Conservation (phyloP, 148 eudicot species). For the Salicornia ramosissima region DNA sequence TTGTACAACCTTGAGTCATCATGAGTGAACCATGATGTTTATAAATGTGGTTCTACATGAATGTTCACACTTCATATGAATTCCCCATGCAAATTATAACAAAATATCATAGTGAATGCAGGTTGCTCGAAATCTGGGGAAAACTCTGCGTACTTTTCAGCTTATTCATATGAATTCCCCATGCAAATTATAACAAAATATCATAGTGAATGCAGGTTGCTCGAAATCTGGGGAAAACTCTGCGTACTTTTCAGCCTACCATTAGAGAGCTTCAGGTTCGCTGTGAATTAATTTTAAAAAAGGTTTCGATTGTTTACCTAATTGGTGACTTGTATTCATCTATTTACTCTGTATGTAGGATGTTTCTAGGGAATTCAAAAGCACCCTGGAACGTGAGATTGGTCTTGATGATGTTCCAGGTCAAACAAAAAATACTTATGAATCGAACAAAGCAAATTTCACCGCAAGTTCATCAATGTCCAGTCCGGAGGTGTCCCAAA, state of each 20-base stretch:
- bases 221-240: slow-evolving; percentile 73
- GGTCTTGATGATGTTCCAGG: slow-evolving; percentile 75
- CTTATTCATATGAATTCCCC: slow-evolving; percentile 28
- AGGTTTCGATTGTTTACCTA: neutral
- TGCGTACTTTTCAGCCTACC: slow-evolving; percentile 91
- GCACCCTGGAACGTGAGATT: slow-evolving; percentile 83
- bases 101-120: slow-evolving; percentile 30
- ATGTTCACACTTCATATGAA: neutral
- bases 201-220: slow-evolving; percentile 61
- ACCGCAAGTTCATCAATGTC: slow-evolving; percentile 29
- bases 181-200: slow-evolving; percentile 1
- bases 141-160: slow-evolving; percentile 86
- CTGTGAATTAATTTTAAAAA: neutral
- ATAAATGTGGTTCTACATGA: neutral
- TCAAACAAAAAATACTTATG: slow-evolving; percentile 32
- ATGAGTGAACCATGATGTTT: neutral
- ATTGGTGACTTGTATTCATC: slow-evolving; percentile 1
- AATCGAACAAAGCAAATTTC: slow-evolving; percentile 33
- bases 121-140: slow-evolving; percentile 87
- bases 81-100: slow-evolving; percentile 3
- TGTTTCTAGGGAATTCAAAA: slow-evolving; percentile 94
- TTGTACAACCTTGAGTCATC: neutral
- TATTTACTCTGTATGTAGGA: slow-evolving; percentile 39
- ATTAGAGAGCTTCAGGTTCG: slow-evolving; percentile 88
- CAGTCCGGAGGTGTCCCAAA: slow-evolving; percentile 37